These are phyloP conservation scores for Pythium aquatile DNA, from an alignment of 352 stramenopile species.

Conservation along the genomic window DNA sequence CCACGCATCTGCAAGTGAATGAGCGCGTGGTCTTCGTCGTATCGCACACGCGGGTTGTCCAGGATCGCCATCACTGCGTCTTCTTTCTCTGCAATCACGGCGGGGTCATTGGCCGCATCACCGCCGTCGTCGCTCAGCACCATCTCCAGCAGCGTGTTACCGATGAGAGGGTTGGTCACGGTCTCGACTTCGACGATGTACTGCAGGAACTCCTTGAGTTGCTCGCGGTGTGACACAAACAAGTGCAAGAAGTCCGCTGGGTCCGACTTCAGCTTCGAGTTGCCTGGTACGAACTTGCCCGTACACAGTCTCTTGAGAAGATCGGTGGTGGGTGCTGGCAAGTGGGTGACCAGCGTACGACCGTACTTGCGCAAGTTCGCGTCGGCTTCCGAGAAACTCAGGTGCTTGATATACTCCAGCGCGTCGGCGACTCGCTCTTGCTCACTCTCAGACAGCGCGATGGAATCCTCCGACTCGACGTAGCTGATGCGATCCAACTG, in stretches of 20 bases:
- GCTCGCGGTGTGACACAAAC: constrained; percentile 89
- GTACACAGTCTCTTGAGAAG: constrained; percentile 90
- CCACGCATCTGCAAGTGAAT: constrained; percentile 91
- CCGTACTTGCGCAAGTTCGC: constrained; percentile 88
- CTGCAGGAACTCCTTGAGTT: constrained; percentile 88
- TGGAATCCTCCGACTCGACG: constrained; percentile 74
- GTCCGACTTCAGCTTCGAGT: constrained; percentile 68
- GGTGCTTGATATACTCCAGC: constrained; percentile 88
- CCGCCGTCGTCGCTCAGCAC: constrained; percentile 65
- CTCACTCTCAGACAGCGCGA: constrained; percentile 63
- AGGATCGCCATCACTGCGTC: constrained; percentile 86
- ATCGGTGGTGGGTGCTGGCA: constrained; percentile 87
- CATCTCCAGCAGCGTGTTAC: constrained; percentile 90
- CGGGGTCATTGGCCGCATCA: constrained; percentile 30
- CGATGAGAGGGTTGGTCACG: constrained; percentile 86
- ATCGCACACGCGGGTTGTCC: constrained; percentile 88
- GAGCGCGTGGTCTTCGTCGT: constrained; percentile 92
- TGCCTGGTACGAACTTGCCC: constrained; percentile 64
- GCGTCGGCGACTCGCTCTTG: constrained; percentile 86
- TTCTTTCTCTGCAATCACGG: constrained; percentile 65
- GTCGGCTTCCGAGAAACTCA: constrained; percentile 84
- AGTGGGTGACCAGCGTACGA: constrained; percentile 83
- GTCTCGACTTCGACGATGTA: constrained; percentile 89
- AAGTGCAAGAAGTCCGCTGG: constrained; percentile 90
- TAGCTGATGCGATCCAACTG: constrained; percentile 90